These are phyloP conservation scores for Suillus paluster DNA, from an alignment of 768 basidiomycete genomes.

Conservation along the genomic window DNA sequence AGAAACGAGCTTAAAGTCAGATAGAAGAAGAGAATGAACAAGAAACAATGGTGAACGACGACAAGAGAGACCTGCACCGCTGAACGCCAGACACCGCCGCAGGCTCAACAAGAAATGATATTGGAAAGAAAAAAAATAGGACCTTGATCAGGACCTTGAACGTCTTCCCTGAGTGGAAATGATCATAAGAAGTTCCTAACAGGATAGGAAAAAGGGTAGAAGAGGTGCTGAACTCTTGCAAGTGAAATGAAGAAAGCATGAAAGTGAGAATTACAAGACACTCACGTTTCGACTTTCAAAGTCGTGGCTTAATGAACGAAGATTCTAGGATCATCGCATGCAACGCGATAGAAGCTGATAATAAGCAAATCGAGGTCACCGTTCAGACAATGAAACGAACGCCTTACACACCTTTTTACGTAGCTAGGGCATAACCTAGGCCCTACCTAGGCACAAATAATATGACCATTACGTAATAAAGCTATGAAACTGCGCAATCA, in stretches of 20 bases:
- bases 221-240: not conserved
- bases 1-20: constrained; percentile 10
- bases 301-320: constrained; percentile 1
- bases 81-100: not conserved
- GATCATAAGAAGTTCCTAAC: not conserved
- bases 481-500: not conserved
- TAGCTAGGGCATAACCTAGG: not conserved
- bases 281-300: constrained; percentile 3
- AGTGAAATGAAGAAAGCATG: constrained; percentile 6
- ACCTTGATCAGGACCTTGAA: not conserved
- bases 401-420: not conserved
- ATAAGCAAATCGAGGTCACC: not conserved
- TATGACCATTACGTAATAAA: not conserved
- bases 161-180: not conserved
- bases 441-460: not conserved
- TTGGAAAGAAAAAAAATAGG: not conserved
- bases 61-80: constrained; percentile 8
- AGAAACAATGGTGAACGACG: constrained; percentile 5
- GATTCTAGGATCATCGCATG: constrained; percentile 4
- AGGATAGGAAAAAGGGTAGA: constrained; percentile 1
- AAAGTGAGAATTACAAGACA: not conserved
- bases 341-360: constrained; percentile 1
- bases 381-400: too few relatives aligned
- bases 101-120: not conserved
- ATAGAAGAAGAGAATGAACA: constrained; percentile 5